Base-by-base conservation (phyloP, 768 basidiomycete genomes). In the Psilocybe cyanescens region DNA sequence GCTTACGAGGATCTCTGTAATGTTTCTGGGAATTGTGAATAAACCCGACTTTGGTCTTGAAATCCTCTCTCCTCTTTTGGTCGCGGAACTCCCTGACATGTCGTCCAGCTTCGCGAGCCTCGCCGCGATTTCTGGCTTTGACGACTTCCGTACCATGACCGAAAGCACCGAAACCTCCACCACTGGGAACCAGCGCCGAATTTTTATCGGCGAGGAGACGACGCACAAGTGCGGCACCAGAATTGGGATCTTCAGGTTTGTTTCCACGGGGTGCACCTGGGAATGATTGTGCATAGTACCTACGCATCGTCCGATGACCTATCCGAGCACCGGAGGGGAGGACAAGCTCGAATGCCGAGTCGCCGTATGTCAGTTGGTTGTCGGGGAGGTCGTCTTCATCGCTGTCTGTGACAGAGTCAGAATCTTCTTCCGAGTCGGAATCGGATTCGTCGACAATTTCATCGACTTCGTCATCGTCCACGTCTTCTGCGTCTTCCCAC, bases 241-340 rank as follows among this genome's bases (percentile, higher is more conserved):
- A 91, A 68, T 88, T 90, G 14, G 85, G 85, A 66, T 90, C 90
- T 65, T 86, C 83, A 3, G 74, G 64, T 61, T 79, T 82, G 61
- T 71, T 75, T 30, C 71, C 72, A 35, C 75, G 75, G 24, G 80
- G 74, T 39, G 72, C 67, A 9, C 77, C 74, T 57, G 82, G 78
- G 76, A 94, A 88, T 0, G 88, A 89, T 75, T 98, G 97, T 0
- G 87, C 83, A 71, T 97, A 96, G 74, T 97, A 94, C 52, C 90
- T 83, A 50, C 82, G 84, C 82, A 98, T 87, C 53, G 87, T 87
- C 49, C 96, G 89, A 72, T 99, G 97, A 0, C 95, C 95, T 70
- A 99, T 91, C 24, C 94, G 88, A 8, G 88, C 86, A 47, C 97
- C 97, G 0, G 95, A 96, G 1, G 97, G 95, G 5, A 99, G 84